Conservation (phyloP, 2,329 filamentous ascomycete genomes). For the Thelonectria blattea region DNA sequence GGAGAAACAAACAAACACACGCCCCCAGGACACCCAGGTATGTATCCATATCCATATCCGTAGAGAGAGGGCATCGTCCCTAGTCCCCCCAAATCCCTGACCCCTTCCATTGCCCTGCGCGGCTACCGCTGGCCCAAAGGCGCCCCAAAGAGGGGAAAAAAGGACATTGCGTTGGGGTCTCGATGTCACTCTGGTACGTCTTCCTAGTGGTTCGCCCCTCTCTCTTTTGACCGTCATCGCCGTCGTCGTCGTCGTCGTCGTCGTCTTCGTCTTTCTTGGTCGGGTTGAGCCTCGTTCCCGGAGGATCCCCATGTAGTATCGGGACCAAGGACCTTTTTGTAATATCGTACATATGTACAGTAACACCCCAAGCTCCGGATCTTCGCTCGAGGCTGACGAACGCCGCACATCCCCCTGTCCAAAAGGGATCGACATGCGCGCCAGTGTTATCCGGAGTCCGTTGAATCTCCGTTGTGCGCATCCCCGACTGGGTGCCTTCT, state of each 20-base stretch:
- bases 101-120: not conserved
- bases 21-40: not conserved
- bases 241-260: not conserved
- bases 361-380: not conserved
- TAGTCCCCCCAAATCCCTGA: not conserved
- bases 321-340: not conserved
- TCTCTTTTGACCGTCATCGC: not conserved
- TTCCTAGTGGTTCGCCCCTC: not conserved
- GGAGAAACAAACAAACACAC: not conserved
- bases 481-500: not conserved
- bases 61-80: not conserved
- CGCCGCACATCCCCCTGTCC: not conserved
- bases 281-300: not conserved
- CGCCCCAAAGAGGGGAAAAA: not conserved
- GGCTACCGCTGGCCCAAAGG: constrained; percentile 3
- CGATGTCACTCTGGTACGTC: constrained; percentile 1
- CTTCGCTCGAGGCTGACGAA: not conserved
- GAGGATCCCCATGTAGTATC: not conserved
- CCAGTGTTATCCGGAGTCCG: not conserved
- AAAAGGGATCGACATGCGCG: not conserved
- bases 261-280: not conserved
- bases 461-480: not conserved
- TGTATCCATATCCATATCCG: not conserved
- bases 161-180: not conserved
- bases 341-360: not conserved